Evolutionary conservation across 2,329 filamentous ascomycete species (phyloP), one percentile per base, ranked within the genome.

Genomic region (Knoxdaviesia capensis): DNA sequence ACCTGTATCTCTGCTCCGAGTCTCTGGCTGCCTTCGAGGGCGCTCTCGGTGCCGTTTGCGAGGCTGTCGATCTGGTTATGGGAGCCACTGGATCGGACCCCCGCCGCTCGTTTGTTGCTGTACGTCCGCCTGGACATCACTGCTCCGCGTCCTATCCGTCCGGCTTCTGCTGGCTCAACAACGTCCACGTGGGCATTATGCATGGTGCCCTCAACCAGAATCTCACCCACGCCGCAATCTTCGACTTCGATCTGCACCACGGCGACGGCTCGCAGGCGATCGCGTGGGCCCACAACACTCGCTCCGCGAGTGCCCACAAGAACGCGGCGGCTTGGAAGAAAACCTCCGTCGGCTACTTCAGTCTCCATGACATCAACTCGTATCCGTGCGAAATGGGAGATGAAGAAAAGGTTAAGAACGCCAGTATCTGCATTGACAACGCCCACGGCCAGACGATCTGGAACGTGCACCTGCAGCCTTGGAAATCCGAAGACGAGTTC

Each of bases 91-190:
- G 20, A 20, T 20, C 20, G 20, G 70, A 74, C 6, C 77, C 80
- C 28, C 75, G 71, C 38, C 75, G 85, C 43, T 86, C 87, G 0
- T 98, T 98, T 56, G 85, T 96, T 40, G 87, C 81, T 31, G 81
- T 96, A 40, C 77, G 90, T 32, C 90, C 90, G 5, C 90, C 90
- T 0, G 90, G 90, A 1, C 90, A 98, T 55, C 90, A 98, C 55
- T 98, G 90, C 59, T 94, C 88, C 3, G 75, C 84, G 4, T 74
- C 80, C 40, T 79, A 80, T 51, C 90, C 90, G 0, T 94, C 88
- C 2, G 90, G 90, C 0, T 98, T 98, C 55, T 98, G 90, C 62
- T 98, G 90, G 88, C 63, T 98, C 41, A 98, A 98, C 58, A 98
- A 98, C 54, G 86, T 98, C 1, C 88, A 96, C 54, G 84, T 98